phyloP scores from a whole-genome alignment of 805 yeast genomes.

The Candida caryicola region DNA sequence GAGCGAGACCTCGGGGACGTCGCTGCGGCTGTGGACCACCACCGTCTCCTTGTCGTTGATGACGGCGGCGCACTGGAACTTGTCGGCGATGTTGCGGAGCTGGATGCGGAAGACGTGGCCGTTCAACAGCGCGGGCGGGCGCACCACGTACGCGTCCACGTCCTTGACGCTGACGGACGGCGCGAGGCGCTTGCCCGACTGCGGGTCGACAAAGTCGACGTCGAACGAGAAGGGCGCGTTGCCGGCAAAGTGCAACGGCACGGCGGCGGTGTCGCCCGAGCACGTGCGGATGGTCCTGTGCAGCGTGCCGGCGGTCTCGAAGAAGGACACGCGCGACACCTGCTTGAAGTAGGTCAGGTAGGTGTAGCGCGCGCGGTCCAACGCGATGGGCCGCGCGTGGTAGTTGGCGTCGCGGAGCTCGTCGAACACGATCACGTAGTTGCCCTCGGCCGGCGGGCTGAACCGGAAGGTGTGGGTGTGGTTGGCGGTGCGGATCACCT shows the following conservation, averaged over 20 bases:
- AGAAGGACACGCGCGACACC: conserved; percentile 48
- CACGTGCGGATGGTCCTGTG: conserved; percentile 26
- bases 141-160: conserved; percentile 36
- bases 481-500: conserved; percentile 27
- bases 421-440: conserved; percentile 69
- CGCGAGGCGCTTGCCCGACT: conserved; percentile 18
- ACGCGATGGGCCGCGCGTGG: conserved; percentile 42
- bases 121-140: conserved; percentile 50
- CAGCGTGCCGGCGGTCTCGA: conserved; percentile 12
- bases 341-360: conserved; percentile 72
- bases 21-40: conserved; percentile 64
- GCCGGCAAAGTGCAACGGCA: conserved; percentile 69
- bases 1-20: conserved; percentile 51
- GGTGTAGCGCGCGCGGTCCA: conserved; percentile 42
- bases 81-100: conserved; percentile 65
- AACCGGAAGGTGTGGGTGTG: conserved; percentile 47
- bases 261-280: conserved; percentile 23
- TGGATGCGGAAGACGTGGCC: conserved; percentile 77
- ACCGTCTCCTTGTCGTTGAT: conserved; percentile 54
- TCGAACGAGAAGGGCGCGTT: conserved; percentile 71
- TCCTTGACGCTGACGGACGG: conserved; percentile 33
- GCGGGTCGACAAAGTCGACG: conserved; percentile 61
- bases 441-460: conserved; percentile 79
- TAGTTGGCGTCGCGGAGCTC: conserved; percentile 58
- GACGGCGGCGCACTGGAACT: conserved; percentile 75